Percentiles rank a stretch among this genome's conserved stretches.
These are phyloP conservation scores for Euclidium syriacum DNA, from an alignment of 345 rosid genomes.

Conservation along the genomic window DNA sequence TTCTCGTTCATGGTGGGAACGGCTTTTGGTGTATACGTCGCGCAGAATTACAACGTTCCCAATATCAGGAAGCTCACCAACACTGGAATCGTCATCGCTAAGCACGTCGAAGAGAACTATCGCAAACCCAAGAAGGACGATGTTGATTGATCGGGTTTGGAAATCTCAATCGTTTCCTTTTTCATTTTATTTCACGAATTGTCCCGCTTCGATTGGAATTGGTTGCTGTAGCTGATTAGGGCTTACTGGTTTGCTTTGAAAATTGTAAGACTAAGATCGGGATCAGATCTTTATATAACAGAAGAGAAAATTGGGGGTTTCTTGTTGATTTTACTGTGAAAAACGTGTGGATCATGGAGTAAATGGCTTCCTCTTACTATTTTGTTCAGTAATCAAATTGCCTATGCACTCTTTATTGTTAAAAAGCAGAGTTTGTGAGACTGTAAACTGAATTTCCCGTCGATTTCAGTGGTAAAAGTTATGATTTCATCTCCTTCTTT, in stretches of 20 bases:
- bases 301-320: not conserved
- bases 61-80: conserved; percentile 43
- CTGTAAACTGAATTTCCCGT: not conserved
- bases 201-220: not conserved
- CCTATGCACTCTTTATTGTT: not conserved
- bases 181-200: not conserved
- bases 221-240: not conserved
- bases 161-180: not conserved
- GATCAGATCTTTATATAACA: not conserved
- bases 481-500: not conserved
- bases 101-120: conserved; percentile 58
- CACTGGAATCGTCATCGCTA: conserved; percentile 42
- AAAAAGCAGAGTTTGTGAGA: no score
- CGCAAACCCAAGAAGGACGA: conserved; percentile 56
- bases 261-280: not conserved
- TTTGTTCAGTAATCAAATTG: not conserved
- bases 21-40: conserved; percentile 46
- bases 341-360: not conserved
- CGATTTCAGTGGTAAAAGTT: not conserved
- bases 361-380: not conserved
- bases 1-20: conserved; percentile 49
- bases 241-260: not conserved
- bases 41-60: conserved; percentile 70
- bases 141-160: conserved; percentile 24
- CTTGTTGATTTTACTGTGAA: not conserved